Percentiles rank a stretch among this genome's conserved stretches.
phyloP scores from a whole-genome alignment of 2,329 filamentous ascomycete species.

The Sporothrix mexicana region DNA sequence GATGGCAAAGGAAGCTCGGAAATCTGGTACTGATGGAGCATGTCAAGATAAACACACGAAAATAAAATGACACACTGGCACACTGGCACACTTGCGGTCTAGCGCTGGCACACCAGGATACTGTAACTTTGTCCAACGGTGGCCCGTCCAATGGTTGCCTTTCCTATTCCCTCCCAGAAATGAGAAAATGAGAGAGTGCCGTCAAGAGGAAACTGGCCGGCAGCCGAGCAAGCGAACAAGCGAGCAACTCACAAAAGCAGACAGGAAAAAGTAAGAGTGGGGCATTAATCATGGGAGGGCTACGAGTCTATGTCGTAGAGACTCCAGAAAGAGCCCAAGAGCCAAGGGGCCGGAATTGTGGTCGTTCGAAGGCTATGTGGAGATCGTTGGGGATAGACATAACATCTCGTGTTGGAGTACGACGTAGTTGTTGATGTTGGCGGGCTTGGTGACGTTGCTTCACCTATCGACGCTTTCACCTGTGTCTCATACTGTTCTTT shows the following conservation, averaged over 20 bases:
- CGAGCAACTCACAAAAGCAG: not conserved
- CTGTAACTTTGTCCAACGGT: no score
- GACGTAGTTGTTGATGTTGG: no score
- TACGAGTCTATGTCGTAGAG: not conserved
- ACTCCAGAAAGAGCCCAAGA: not conserved
- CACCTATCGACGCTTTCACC: no score
- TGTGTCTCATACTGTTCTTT: no score
- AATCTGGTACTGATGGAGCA: constrained; percentile 17
- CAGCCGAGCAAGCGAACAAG: constrained; percentile 15
- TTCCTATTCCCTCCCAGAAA: not conserved
- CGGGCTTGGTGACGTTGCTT: no score
- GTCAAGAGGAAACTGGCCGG: not conserved
- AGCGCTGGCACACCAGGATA: no score
- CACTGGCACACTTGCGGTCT: not conserved
- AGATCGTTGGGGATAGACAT: not conserved
- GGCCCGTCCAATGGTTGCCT: no score
- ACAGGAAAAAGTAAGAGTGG: constrained; percentile 3
- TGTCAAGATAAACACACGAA: not conserved
- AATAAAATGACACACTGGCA: not conserved
- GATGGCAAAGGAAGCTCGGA: not conserved
- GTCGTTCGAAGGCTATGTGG: not conserved
- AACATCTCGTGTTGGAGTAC: no score
- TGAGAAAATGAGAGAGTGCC: not conserved
- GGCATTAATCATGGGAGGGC: not conserved
- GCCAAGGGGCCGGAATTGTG: constrained; percentile 8